Evolutionary conservation across 2,329 filamentous ascomycete species (phyloP).

Genomic region (Cryphonectria nitschkei): DNA sequence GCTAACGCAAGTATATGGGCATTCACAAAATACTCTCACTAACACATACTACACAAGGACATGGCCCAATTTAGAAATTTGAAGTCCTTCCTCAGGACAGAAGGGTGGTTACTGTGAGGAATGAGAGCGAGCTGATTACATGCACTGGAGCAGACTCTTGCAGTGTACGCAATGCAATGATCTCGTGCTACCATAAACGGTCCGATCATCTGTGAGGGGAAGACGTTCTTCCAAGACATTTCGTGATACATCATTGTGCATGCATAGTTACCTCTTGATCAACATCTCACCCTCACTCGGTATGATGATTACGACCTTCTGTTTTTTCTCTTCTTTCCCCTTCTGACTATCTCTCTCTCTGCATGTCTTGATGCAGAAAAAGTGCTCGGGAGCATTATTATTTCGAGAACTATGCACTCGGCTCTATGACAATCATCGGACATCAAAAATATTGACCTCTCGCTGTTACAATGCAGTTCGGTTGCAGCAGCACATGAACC

Average conservation of each 20-base stretch:
- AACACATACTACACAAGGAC: neutral
- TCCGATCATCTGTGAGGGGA: neutral
- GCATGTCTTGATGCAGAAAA: no score
- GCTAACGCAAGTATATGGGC: no score
- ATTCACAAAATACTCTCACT: no score
- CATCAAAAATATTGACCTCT: no score
- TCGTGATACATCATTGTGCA: neutral
- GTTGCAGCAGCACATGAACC: no score
- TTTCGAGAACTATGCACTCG: no score
- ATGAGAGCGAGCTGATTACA: neutral
- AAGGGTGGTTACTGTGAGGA: neutral
- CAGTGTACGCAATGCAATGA: neutral
- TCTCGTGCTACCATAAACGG: neutral
- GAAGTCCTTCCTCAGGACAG: neutral
- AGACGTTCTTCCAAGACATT: neutral
- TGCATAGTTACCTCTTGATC: neutral
- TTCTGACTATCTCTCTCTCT: no score
- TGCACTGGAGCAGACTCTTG: neutral
- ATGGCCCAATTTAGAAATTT: neutral
- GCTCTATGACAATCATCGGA: no score
- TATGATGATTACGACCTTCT: neutral
- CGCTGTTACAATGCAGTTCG: no score
- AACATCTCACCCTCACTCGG: no score
- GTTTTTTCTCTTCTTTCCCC: no score
- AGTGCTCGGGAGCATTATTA: no score